Evolutionary conservation across 441 rosid species (phyloP), one percentile per base, ranked within the genome.

Genomic region (Adansonia grandidieri): DNA sequence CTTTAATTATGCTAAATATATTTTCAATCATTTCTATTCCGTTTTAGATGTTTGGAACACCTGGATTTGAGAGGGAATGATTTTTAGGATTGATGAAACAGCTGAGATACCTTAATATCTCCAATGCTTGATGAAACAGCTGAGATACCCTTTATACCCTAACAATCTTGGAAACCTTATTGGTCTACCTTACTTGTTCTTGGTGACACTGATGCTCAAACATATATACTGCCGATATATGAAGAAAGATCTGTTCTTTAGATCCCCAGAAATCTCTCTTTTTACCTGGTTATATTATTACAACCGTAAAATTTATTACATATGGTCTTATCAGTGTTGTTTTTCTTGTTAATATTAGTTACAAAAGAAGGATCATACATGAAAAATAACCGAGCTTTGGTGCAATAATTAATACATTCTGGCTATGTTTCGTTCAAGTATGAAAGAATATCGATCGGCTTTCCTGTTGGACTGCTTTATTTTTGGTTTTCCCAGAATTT

Each of bases 401-500:
- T n/a, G 62, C 5, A 32, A 32, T 48, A 71, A 71, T 71, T 8
- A 15, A 71, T 17, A 17, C 15, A 32, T 32, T 20, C 53, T 14
- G 7, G 22, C 24, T 54, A 1, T 28, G 75, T 15, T 56, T 72
- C 40, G 17, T 19, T 2, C 5, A 47, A 9, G 28, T 44, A 44
- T 67, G 14, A 42, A 44, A 22, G 32, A 54, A 54, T 32, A 73
- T 44, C 13, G 10, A 3, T 9, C 3, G 13, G 2, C 10, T 51
- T 3, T 10, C 47, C 14, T 7, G 9, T 5, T 17, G 10, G 51
- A 13, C 20, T 60, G 77, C 32, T 74, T 60, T 32, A 57, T 15
- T 62, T 86, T 53, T 83, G 84, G 53, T 75, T 85, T 11, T 77
- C 72, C 94, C 91, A 89, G 77, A 86, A 90, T 73, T 82, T 83